A percentile compares a stretch with the other conserved stretches of the same genome.
These are phyloP conservation scores for Cadophora malorum DNA, from an alignment of 2,329 filamentous ascomycete genomes.

Conservation along the genomic window DNA sequence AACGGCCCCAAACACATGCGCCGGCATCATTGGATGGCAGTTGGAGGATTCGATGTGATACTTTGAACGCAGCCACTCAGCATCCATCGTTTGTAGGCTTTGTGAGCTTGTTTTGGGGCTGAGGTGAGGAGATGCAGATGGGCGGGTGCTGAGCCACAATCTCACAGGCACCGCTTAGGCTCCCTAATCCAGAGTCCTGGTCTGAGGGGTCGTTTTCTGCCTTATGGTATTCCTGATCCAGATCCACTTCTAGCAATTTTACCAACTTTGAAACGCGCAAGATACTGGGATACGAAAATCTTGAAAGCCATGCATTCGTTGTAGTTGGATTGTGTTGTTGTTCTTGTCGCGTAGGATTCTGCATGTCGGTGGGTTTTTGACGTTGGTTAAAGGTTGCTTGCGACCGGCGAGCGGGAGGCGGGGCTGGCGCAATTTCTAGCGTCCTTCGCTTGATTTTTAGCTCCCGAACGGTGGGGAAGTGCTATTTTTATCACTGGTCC, in stretches of 20 bases:
- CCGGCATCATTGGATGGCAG: conserved; percentile 18
- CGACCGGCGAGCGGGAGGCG: neutral
- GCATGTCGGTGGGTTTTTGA: conserved; percentile 3
- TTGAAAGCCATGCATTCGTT: neutral
- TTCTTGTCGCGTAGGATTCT: conserved; percentile 9
- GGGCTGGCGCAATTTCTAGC: neutral
- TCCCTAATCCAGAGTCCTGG: conserved; percentile 3
- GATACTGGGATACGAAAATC: neutral
- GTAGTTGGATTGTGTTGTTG: neutral
- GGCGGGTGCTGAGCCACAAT: conserved; percentile 31
- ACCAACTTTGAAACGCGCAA: neutral
- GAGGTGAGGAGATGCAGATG: conserved; percentile 22
- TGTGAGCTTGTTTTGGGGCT: conserved; percentile 24
- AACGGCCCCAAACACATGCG: neutral
- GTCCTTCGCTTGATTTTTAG: conserved; percentile 1
- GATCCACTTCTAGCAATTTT: neutral
- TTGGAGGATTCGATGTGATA: conserved; percentile 23
- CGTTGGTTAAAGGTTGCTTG: neutral
- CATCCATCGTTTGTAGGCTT: conserved; percentile 27
- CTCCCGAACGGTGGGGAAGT: conserved; percentile 1
- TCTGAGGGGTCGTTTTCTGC: conserved; percentile 7
- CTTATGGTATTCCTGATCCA: neutral
- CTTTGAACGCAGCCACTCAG: conserved; percentile 22
- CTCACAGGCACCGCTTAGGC: conserved; percentile 26
- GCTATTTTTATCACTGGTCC: conserved; percentile 12